A percentile compares a stretch with the other conserved stretches of the same genome.
Conservation (phyloP, 176 grass and related monocot genomes). For the Echinochloa phyllopogon region DNA sequence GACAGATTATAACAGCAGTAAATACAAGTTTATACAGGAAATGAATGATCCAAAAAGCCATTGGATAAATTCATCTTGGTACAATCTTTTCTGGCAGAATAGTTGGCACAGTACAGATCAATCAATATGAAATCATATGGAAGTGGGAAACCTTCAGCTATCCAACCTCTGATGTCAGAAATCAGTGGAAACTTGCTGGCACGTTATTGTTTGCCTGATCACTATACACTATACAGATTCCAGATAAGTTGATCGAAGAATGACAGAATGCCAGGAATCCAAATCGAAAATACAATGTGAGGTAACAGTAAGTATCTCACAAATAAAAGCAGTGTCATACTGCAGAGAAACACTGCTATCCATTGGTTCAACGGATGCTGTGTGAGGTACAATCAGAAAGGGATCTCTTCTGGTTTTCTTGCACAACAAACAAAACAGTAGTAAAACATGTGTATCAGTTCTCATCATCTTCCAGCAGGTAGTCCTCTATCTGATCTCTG, state of each 20-base stretch:
- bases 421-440: constrained; percentile 45
- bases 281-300: constrained; percentile 1
- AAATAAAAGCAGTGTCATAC: constrained; percentile 17
- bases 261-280: constrained; percentile 18
- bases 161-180: constrained; percentile 3
- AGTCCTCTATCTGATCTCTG: constrained; percentile 78
- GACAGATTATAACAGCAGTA: constrained; percentile 7
- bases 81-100: constrained; percentile 46
- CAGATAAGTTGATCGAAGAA: background rate
- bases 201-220: constrained; percentile 34
- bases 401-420: constrained; percentile 38
- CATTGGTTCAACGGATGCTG: constrained; percentile 15
- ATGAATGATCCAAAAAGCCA: constrained; percentile 36
- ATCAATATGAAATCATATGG: constrained; percentile 36
- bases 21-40: background rate
- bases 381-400: constrained; percentile 27
- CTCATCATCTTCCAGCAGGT: constrained; percentile 58
- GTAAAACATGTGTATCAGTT: constrained; percentile 20
- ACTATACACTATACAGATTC: constrained; percentile 22
- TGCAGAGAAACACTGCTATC: constrained; percentile 35
- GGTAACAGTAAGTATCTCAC: background rate
- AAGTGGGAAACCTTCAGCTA: constrained; percentile 39
- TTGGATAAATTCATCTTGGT: constrained; percentile 28
- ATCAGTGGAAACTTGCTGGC: constrained; percentile 34
- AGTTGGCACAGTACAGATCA: constrained; percentile 37